Percentiles rank a stretch among this genome's conserved stretches.
phyloP scores from a whole-genome alignment of 2,329 filamentous ascomycete species.

The Phialemonium atrogriseum region DNA sequence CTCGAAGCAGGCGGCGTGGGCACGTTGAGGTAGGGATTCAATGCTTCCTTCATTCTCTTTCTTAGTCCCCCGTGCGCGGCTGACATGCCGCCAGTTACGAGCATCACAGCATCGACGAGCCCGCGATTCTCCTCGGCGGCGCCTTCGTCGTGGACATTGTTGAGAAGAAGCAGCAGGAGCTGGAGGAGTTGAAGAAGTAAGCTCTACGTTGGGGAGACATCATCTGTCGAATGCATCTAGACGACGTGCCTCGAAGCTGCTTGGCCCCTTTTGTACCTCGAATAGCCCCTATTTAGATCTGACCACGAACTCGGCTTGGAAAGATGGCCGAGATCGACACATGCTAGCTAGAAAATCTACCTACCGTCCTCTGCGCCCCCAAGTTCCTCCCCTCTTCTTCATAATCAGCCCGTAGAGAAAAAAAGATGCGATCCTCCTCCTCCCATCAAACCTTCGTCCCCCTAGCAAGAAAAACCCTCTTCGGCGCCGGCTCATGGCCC shows the following conservation, averaged over 20 bases:
- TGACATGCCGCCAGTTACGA: slow-evolving; percentile 53
- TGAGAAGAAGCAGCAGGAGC: slow-evolving; percentile 14
- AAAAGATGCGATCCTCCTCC: slow-evolving; percentile 5
- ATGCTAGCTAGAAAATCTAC: too few species aligned
- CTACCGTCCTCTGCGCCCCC: too few species aligned
- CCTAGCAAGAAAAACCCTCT: slow-evolving; percentile 41
- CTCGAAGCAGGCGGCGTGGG: slow-evolving; percentile 86
- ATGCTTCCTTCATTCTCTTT: slow-evolving; percentile 1
- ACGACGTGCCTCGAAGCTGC: too few species aligned
- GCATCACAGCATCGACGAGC: slow-evolving; percentile 69
- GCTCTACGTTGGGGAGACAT: too few species aligned
- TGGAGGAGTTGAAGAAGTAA: slow-evolving; percentile 6
- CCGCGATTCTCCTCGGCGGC: slow-evolving; percentile 70
- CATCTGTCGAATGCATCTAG: too few species aligned
- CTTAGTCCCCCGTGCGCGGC: not conserved
- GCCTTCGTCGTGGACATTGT: slow-evolving; percentile 48
- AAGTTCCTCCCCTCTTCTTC: too few species aligned
- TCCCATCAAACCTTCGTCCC: slow-evolving; percentile 33
- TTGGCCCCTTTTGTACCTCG: too few species aligned
- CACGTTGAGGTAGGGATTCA: slow-evolving; percentile 54
- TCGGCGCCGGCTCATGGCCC: slow-evolving; percentile 19
- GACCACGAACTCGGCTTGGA: too few species aligned
- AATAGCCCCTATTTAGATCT: too few species aligned
- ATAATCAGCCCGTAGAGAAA: too few species aligned
- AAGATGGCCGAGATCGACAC: too few species aligned